These are phyloP conservation scores for Hirschioporus abietinus DNA, from an alignment of 768 basidiomycete genomes.

Conservation along the genomic window DNA sequence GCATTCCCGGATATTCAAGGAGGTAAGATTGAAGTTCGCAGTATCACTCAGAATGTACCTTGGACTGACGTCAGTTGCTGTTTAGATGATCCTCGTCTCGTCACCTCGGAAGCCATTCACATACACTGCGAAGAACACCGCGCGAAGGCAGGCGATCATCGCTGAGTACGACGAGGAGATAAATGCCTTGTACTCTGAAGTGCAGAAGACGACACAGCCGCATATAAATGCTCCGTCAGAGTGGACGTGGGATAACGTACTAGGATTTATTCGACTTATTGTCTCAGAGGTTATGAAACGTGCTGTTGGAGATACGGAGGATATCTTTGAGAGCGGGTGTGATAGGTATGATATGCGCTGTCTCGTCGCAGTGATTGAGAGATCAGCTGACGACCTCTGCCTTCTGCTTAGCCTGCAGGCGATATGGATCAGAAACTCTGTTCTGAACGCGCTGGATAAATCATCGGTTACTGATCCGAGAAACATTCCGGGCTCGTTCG, in stretches of 20 bases:
- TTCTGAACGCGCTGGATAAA: constrained; percentile 30
- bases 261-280: constrained; percentile 15
- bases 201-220: neutral
- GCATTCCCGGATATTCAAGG: constrained; percentile 41
- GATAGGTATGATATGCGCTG: neutral
- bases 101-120: constrained; percentile 36
- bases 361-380: neutral
- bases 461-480: constrained; percentile 19
- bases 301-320: constrained; percentile 12
- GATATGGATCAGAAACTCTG: constrained; percentile 34
- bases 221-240: neutral
- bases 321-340: constrained; percentile 18
- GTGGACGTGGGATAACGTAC: constrained; percentile 20
- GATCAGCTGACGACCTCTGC: neutral
- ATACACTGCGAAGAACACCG: constrained; percentile 41
- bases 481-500: constrained; percentile 15
- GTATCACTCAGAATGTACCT: neutral
- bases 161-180: constrained; percentile 40
- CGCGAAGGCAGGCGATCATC: constrained; percentile 35
- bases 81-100: constrained; percentile 46
- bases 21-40: constrained; percentile 29
- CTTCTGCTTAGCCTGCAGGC: constrained; percentile 31
- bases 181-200: constrained; percentile 30
- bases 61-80: neutral
- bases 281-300: constrained; percentile 14